phyloP scores from a whole-genome alignment of 179 eudicot genomes.

The Pouteria campechiana region DNA sequence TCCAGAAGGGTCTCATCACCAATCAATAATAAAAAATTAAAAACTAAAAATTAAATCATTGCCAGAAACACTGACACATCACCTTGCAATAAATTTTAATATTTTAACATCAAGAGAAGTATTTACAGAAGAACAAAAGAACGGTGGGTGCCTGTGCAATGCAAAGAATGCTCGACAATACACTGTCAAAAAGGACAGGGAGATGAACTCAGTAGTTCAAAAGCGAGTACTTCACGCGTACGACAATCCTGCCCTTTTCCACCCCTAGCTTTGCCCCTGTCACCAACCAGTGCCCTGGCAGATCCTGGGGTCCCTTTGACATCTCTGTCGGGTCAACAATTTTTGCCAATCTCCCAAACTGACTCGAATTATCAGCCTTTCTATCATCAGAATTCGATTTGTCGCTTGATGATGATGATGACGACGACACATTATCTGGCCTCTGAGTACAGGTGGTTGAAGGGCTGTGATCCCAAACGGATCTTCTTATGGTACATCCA shows the following conservation, averaged over 20 bases:
- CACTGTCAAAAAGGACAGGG: no score
- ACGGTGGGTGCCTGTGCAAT: no score
- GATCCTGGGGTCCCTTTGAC: constrained; percentile 85
- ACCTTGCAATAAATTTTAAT: no score
- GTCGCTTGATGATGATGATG: constrained; percentile 9
- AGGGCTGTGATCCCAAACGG: constrained; percentile 99
- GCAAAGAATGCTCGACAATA: no score
- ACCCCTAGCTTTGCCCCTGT: constrained; percentile 98
- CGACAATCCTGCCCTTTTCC: constrained; percentile 69
- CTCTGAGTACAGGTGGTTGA: constrained; percentile 24
- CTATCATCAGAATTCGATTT: constrained; percentile 34
- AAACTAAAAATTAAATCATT: no score
- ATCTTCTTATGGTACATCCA: constrained; percentile 90
- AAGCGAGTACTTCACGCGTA: constrained; percentile 79
- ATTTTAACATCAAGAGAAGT: no score
- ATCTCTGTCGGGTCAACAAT: constrained; percentile 83
- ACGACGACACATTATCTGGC: constrained; percentile 19
- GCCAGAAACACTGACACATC: no score
- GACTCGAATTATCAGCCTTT: constrained; percentile 27
- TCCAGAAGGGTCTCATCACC: no score
- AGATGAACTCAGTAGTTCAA: constrained; percentile 87
- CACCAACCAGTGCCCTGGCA: constrained; percentile 94
- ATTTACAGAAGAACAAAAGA: no score
- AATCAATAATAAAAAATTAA: no score
- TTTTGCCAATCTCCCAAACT: constrained; percentile 54